A percentile compares a stretch with the other conserved stretches of the same genome.
phyloP scores from a whole-genome alignment of 495 filamentous ascomycete genomes.

The Annulohypoxylon nitens region DNA sequence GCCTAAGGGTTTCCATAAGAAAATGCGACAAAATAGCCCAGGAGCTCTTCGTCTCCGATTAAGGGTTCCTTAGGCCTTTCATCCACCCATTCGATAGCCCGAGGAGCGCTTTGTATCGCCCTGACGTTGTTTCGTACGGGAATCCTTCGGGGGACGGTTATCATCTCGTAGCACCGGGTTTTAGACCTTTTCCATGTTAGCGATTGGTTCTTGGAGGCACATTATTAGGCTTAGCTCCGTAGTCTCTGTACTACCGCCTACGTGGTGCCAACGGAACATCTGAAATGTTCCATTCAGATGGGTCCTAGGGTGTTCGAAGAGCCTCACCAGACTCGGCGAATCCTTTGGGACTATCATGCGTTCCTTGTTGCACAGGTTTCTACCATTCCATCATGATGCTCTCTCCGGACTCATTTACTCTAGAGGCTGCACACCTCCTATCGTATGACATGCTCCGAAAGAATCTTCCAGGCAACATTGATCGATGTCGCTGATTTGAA shows the following conservation, averaged over 20 bases:
- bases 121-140: slow-evolving; percentile 17
- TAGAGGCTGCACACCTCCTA: slow-evolving; percentile 11
- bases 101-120: slow-evolving; percentile 17
- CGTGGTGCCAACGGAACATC: slow-evolving; percentile 46
- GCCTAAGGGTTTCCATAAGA: slow-evolving; percentile 28
- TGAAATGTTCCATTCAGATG: slow-evolving; percentile 41
- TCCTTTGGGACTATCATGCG: slow-evolving; percentile 20
- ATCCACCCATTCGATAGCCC: slow-evolving; percentile 27
- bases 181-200: slow-evolving; percentile 1
- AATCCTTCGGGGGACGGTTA: slow-evolving; percentile 27
- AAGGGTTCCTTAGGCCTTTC: slow-evolving; percentile 5
- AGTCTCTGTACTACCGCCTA: slow-evolving; percentile 35
- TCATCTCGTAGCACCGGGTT: slow-evolving; percentile 20
- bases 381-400: background rate
- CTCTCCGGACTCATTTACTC: background rate
- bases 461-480: background rate
- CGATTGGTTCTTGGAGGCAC: slow-evolving; percentile 18
- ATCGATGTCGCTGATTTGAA: slow-evolving; percentile 12
- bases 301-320: slow-evolving; percentile 38
- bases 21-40: slow-evolving; percentile 14
- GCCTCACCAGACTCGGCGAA: slow-evolving; percentile 40
- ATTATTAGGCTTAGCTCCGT: slow-evolving; percentile 38
- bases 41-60: slow-evolving; percentile 30
- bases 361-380: slow-evolving; percentile 15
- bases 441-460: slow-evolving; percentile 9